Evolutionary conservation across 2,329 filamentous ascomycete species (phyloP).

Genomic region (Hirsutella minnesotensis): DNA sequence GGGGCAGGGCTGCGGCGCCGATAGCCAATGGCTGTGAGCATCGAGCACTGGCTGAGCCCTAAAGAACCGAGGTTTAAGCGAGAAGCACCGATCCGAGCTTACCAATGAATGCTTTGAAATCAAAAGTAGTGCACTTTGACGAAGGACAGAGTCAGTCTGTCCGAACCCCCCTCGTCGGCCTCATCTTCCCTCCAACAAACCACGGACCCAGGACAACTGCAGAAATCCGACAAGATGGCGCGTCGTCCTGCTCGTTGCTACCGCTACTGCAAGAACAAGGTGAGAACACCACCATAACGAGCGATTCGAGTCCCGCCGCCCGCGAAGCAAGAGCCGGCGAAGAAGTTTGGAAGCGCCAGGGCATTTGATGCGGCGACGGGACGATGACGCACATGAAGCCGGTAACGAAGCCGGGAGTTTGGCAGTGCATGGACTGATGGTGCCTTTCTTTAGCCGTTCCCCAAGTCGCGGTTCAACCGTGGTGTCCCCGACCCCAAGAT

Average conservation of each 20-base stretch:
- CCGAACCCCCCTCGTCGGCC: slow-evolving; percentile 12
- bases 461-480: slow-evolving; percentile 99
- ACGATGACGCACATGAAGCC: background rate
- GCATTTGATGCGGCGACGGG: background rate
- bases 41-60: slow-evolving; percentile 17
- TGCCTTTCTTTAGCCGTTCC: slow-evolving; percentile 59
- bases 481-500: slow-evolving; percentile 83
- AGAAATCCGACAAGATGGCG: slow-evolving; percentile 80
- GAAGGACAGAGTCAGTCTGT: slow-evolving; percentile 13
- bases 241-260: slow-evolving; percentile 99
- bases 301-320: background rate
- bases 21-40: slow-evolving; percentile 16
- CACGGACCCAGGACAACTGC: slow-evolving; percentile 19
- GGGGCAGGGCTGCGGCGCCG: slow-evolving; percentile 9
- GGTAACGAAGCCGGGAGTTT: background rate
- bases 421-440: background rate
- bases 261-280: slow-evolving; percentile 99
- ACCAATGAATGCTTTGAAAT: slow-evolving; percentile 41
- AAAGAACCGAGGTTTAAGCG: slow-evolving; percentile 28
- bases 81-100: slow-evolving; percentile 16
- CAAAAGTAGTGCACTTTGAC: slow-evolving; percentile 23
- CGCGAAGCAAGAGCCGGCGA: background rate
- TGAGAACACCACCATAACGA: slow-evolving; percentile 30
- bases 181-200: slow-evolving; percentile 22
- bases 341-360: background rate